These are phyloP conservation scores for Elongisporangium senticosum DNA, from an alignment of 352 stramenopile species.

Conservation along the genomic window DNA sequence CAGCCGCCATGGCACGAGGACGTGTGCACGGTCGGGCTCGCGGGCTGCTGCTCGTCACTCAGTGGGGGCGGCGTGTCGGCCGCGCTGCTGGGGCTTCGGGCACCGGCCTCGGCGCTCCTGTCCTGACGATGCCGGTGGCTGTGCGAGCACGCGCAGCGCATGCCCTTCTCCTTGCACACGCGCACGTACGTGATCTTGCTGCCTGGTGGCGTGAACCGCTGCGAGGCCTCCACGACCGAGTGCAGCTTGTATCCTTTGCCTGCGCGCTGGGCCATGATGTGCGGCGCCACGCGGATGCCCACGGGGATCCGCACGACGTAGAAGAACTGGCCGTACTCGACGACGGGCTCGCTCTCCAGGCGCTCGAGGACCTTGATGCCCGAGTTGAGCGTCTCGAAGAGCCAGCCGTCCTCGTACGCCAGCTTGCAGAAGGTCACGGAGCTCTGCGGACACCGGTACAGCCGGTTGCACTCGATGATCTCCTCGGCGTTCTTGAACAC, in stretches of 20 bases:
- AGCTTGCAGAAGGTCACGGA: slow-evolving; percentile 77
- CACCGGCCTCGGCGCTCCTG: slow-evolving; percentile 6
- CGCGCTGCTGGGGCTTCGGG: neutral
- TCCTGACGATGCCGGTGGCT: slow-evolving; percentile 26
- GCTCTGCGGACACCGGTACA: slow-evolving; percentile 66
- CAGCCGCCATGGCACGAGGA: slow-evolving; percentile 62
- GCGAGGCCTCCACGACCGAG: slow-evolving; percentile 78
- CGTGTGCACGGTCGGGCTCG: neutral
- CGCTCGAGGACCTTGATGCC: slow-evolving; percentile 70
- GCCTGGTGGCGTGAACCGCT: slow-evolving; percentile 72
- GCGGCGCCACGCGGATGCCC: slow-evolving; percentile 68
- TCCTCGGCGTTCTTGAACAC: slow-evolving; percentile 79
- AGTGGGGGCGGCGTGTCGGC: neutral
- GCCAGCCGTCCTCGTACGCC: slow-evolving; percentile 76
- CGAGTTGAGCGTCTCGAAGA: slow-evolving; percentile 79
- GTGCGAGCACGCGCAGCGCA: slow-evolving; percentile 42
- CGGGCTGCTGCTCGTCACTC: neutral
- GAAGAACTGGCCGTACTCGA: slow-evolving; percentile 77
- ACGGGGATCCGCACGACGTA: slow-evolving; percentile 82
- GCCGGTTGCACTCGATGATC: slow-evolving; percentile 69
- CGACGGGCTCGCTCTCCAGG: slow-evolving; percentile 51
- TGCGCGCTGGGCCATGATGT: slow-evolving; percentile 80
- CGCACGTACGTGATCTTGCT: slow-evolving; percentile 84
- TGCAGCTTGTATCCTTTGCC: slow-evolving; percentile 79
- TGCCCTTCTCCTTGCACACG: slow-evolving; percentile 75